Evolutionary conservation across 1,284 basidiomycete genomes (phyloP), one percentile per base, ranked within the genome.

Genomic region (Ganoderma resinaceum): DNA sequence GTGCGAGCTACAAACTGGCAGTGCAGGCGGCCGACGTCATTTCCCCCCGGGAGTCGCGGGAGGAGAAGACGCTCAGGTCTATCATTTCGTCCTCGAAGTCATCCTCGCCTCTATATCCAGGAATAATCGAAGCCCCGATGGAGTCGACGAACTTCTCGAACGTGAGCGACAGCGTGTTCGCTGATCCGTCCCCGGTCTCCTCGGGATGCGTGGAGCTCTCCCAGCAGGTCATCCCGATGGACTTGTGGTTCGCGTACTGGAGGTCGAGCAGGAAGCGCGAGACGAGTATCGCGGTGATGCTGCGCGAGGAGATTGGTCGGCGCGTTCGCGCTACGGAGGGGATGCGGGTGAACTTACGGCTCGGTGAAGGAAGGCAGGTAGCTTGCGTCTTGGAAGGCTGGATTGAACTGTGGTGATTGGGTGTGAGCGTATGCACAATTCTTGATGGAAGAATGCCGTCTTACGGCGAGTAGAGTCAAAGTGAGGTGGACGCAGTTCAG

Each of bases 321-420:
- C 23, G n/a, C 23, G 9, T 9, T n/a, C n/a, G n/a, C n/a, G 11
- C 6, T 11, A n/a, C n/a, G 43, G 9, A 11, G 9, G 2, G n/a
- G n/a, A 46, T 11, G 8, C 2, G n/a, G 8, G n/a, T 9, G 43
- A n/a, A 46, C 43, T 23, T 23, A 46, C 43, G 43, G 43, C 43
- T 46, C 43, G n/a, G 43, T 46, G 43, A 46, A 46, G 43, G 43
- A 46, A n/a, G 43, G 43, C 43, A 46, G 43, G 43, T 46, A 46
- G 43, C 43, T 46, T 46, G 43, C 43, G n/a, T 46, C 43, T n/a
- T 46, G 43, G 8, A 46, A 46, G n/a, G 43, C 43, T 11, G 43
- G 43, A 9, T 46, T 46, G n/a, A 23, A 46, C 43, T 23, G 43
- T n/a, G n/a, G 11, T 11, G 43, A 9, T 46, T 8, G 11, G 3